Evolutionary conservation across 2,329 filamentous ascomycete species (phyloP).

Genomic region (Nemania sp.): DNA sequence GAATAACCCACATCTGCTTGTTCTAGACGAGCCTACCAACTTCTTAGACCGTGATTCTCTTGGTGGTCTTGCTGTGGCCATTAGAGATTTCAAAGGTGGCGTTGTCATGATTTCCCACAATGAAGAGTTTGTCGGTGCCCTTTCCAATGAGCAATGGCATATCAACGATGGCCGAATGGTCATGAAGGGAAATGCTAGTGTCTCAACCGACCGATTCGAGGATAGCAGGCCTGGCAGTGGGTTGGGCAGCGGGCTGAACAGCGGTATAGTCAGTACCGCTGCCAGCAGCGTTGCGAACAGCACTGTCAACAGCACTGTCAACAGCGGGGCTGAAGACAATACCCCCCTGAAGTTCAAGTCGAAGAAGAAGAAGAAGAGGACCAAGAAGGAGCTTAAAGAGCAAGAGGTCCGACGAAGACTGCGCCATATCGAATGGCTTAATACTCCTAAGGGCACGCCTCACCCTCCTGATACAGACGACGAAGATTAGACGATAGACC

Average conservation of each 20-base stretch:
- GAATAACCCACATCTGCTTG: constrained; percentile 97
- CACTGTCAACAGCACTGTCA: constrained; percentile 67
- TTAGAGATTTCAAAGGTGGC: constrained; percentile 96
- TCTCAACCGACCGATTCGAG: constrained; percentile 83
- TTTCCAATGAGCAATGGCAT: constrained; percentile 96
- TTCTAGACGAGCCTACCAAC: constrained; percentile 98
- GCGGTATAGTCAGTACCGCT: constrained; percentile 61
- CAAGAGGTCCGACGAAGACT: constrained; percentile 83
- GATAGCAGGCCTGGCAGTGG: constrained; percentile 57
- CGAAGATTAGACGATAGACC: constrained; percentile 53
- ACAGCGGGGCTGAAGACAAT: constrained; percentile 83
- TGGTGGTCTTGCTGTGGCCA: constrained; percentile 94
- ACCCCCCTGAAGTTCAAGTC: constrained; percentile 83
- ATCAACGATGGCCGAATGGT: constrained; percentile 86
- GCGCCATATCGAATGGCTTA: constrained; percentile 84
- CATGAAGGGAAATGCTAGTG: constrained; percentile 76
- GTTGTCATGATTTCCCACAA: constrained; percentile 99
- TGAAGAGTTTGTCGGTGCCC: constrained; percentile 95
- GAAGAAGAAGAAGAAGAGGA: constrained; percentile 98
- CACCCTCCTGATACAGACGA: constrained; percentile 79
- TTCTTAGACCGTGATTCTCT: constrained; percentile 98
- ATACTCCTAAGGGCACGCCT: constrained; percentile 82
- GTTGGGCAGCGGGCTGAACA: constrained; percentile 52
- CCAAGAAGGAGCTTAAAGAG: constrained; percentile 94
- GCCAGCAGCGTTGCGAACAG: constrained; percentile 53